Evolutionary conservation across 2,329 filamentous ascomycete genomes (phyloP).

Genomic region (Hypoxylon rubiginosum): DNA sequence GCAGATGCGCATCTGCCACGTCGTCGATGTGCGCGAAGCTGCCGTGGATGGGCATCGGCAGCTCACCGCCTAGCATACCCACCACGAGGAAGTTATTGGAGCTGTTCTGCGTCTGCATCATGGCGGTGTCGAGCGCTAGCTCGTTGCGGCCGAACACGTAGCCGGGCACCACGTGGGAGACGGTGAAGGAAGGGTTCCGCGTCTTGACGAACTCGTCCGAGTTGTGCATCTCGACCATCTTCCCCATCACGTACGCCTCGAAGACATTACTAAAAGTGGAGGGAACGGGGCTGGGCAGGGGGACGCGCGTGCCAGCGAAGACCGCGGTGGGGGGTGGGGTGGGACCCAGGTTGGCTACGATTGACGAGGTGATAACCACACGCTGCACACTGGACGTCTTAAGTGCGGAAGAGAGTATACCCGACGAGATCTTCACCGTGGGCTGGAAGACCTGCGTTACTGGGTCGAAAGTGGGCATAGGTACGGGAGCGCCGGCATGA

Average conservation of each 20-base stretch:
- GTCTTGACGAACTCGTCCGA: slow-evolving; percentile 44
- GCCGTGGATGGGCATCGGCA: slow-evolving; percentile 38
- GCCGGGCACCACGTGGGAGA: slow-evolving; percentile 48
- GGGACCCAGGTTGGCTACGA: slow-evolving; percentile 41
- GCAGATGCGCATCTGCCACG: slow-evolving; percentile 43
- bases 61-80: slow-evolving; percentile 40
- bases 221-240: slow-evolving; percentile 42
- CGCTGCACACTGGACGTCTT: slow-evolving; percentile 40
- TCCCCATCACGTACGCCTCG: slow-evolving; percentile 42
- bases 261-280: slow-evolving; percentile 33
- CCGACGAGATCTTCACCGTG: slow-evolving; percentile 36
- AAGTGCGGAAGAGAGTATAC: slow-evolving; percentile 43
- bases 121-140: slow-evolving; percentile 40
- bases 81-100: slow-evolving; percentile 48
- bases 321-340: slow-evolving; percentile 23
- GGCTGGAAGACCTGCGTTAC: slow-evolving; percentile 44
- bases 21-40: slow-evolving; percentile 45
- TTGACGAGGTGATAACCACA: slow-evolving; percentile 48
- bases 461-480: slow-evolving; percentile 35
- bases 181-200: slow-evolving; percentile 43
- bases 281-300: slow-evolving; percentile 38
- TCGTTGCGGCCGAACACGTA: slow-evolving; percentile 50
- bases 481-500: slow-evolving; percentile 45
- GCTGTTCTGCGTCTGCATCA: slow-evolving; percentile 47
- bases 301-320: slow-evolving; percentile 38